Conservation (phyloP, 2,329 filamentous ascomycete species). For the Myriosclerotinia curreyana region DNA sequence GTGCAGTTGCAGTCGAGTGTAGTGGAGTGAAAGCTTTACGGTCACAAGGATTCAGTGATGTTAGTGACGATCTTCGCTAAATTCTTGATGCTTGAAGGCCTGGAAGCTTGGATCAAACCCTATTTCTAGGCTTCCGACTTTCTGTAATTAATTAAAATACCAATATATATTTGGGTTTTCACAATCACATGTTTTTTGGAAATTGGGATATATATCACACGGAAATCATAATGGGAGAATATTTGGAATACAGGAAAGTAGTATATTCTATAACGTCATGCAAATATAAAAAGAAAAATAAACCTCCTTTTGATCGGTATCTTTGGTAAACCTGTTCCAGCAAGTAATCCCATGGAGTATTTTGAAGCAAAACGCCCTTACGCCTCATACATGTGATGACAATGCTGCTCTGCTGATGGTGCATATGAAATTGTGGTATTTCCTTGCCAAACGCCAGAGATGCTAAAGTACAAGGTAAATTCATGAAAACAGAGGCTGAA, state of each 20-base stretch:
- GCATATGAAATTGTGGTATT: constrained; percentile 21
- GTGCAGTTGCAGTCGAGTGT: not conserved
- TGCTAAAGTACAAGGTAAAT: constrained; percentile 13
- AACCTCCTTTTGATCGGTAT: not conserved
- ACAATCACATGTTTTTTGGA: not conserved
- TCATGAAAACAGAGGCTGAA: not conserved
- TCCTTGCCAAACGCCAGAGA: constrained; percentile 15
- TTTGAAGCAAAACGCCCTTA: constrained; percentile 2
- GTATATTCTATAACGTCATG: not conserved
- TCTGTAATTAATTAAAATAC: not conserved
- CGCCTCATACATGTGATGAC: constrained; percentile 1
- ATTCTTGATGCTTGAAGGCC: constrained; percentile 1
- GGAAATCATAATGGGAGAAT: not conserved
- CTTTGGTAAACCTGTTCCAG: not conserved
- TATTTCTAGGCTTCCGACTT: not conserved
- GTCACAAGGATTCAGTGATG: constrained; percentile 15
- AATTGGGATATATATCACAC: too few relatives aligned
- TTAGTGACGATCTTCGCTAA: constrained; percentile 18
- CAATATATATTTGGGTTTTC: not conserved
- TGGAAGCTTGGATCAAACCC: not conserved
- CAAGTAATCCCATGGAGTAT: not conserved
- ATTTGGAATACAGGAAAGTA: not conserved
- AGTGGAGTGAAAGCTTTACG: constrained; percentile 10
- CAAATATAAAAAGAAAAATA: not conserved
- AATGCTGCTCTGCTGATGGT: not conserved